These are phyloP conservation scores for Ogataea hybrid DNA, from an alignment of 1,139 yeast genomes.

Conservation along the genomic window DNA sequence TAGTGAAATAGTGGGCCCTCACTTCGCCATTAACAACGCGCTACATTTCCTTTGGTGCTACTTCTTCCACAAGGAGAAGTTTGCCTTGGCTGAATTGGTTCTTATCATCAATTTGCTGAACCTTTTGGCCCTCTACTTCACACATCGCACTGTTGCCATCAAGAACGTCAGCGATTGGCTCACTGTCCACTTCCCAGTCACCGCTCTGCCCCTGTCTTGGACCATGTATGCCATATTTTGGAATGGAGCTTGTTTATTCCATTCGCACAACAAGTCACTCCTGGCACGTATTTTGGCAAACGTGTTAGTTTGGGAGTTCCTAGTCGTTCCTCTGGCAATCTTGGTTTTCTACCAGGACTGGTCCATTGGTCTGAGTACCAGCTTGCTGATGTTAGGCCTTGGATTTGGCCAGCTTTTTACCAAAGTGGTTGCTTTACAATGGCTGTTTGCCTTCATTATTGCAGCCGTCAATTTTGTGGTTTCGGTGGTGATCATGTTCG, in stretches of 20 bases:
- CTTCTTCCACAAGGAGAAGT: slow-evolving; percentile 55
- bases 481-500: slow-evolving; percentile 44
- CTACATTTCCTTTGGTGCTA: slow-evolving; percentile 61
- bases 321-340: slow-evolving; percentile 60
- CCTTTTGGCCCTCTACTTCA: slow-evolving; percentile 52
- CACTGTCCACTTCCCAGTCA: slow-evolving; percentile 59
- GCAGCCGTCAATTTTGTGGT: slow-evolving; percentile 51
- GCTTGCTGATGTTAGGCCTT: slow-evolving; percentile 59
- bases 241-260: slow-evolving; percentile 77
- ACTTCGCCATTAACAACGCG: slow-evolving; percentile 60
- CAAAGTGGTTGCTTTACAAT: slow-evolving; percentile 72
- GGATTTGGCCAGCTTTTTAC: slow-evolving; percentile 69
- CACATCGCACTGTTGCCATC: slow-evolving; percentile 58
- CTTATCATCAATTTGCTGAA: slow-evolving; percentile 56
- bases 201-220: slow-evolving; percentile 77
- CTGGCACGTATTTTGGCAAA: slow-evolving; percentile 71
- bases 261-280: slow-evolving; percentile 46
- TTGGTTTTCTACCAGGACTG: slow-evolving; percentile 65
- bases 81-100: slow-evolving; percentile 55
- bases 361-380: slow-evolving; percentile 60
- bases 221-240: slow-evolving; percentile 68
- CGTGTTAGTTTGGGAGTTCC: slow-evolving; percentile 73
- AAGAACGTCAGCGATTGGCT: slow-evolving; percentile 52
- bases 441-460: slow-evolving; percentile 77
- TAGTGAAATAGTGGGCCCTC: slow-evolving; percentile 49